Percentiles rank a stretch among this genome's conserved stretches.
Evolutionary conservation across 108 stramenopile genomes (phyloP).

Genomic region (Conticribra guillardii): DNA sequence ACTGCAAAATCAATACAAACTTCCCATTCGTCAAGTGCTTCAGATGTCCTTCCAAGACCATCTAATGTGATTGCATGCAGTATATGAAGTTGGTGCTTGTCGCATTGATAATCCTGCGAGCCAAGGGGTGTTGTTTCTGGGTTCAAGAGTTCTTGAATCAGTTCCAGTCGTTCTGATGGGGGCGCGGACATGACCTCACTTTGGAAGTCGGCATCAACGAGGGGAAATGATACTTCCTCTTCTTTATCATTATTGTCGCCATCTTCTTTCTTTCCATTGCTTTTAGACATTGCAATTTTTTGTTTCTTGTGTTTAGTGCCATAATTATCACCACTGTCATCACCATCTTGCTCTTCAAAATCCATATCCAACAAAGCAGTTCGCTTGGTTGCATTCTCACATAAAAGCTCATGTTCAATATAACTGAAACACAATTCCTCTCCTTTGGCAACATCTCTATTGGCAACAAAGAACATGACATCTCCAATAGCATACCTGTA

Average conservation of each 20-base stretch:
- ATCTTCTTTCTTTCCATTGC: constrained; percentile 5
- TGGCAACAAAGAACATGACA: constrained; percentile 82
- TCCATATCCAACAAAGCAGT: constrained; percentile 71
- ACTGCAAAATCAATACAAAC: constrained; percentile 61
- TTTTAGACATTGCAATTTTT: background rate
- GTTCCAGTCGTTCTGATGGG: constrained; percentile 67
- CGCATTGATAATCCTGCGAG: constrained; percentile 68
- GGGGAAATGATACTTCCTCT: constrained; percentile 58
- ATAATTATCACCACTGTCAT: constrained; percentile 6
- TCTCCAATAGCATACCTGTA: constrained; percentile 73
- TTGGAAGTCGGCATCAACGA: constrained; percentile 76
- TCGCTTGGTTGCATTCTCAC: constrained; percentile 60
- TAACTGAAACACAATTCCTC: constrained; percentile 76
- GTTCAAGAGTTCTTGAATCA: constrained; percentile 62
- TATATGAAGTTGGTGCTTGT: constrained; percentile 70
- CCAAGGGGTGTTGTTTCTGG: constrained; percentile 33
- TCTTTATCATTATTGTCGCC: constrained; percentile 6
- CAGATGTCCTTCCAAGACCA: constrained; percentile 45
- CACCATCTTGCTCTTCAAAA: constrained; percentile 55
- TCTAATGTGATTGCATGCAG: constrained; percentile 77
- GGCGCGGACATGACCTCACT: constrained; percentile 75
- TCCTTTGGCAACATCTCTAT: constrained; percentile 62
- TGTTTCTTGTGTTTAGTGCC: background rate
- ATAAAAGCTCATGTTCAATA: constrained; percentile 78
- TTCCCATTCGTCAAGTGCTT: constrained; percentile 67